These are phyloP conservation scores for Elsinoe ampelina DNA, from an alignment of 2,329 filamentous ascomycete genomes.

Conservation along the genomic window DNA sequence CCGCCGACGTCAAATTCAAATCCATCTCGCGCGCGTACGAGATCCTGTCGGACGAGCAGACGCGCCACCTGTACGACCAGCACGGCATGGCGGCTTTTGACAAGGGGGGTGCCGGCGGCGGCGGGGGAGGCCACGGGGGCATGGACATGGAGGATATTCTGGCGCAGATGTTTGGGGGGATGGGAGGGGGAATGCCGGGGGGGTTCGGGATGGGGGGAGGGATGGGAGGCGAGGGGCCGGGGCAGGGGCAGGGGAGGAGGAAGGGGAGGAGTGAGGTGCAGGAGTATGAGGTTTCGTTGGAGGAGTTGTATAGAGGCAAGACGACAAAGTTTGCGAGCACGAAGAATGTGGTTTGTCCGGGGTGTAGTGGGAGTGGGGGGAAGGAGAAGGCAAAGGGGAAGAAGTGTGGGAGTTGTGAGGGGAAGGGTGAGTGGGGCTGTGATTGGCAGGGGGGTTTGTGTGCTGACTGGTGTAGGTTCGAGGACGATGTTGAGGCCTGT, in stretches of 20 bases:
- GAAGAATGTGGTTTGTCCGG: conserved; percentile 81
- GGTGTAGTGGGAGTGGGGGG: conserved; percentile 81
- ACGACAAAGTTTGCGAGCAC: conserved; percentile 94
- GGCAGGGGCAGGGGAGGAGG: conserved; percentile 41
- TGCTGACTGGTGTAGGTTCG: conserved; percentile 40
- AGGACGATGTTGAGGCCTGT: conserved; percentile 72
- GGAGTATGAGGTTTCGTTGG: conserved; percentile 79
- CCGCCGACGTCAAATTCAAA: conserved; percentile 89
- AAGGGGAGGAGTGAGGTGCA: conserved; percentile 80
- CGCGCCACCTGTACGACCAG: conserved; percentile 81
- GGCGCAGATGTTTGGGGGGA: conserved; percentile 75
- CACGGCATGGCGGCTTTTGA: conserved; percentile 97
- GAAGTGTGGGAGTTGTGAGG: conserved; percentile 75
- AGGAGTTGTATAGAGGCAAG: conserved; percentile 97
- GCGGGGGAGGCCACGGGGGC: conserved; percentile 48
- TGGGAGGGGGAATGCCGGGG: conserved; percentile 43
- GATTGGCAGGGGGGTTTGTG: neutral
- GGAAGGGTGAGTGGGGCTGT: conserved; percentile 47
- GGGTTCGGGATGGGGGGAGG: conserved; percentile 45
- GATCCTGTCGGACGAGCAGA: conserved; percentile 92
- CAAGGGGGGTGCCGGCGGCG: conserved; percentile 56
- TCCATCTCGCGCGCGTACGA: conserved; percentile 89
- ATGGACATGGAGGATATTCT: conserved; percentile 88
- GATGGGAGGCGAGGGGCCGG: conserved; percentile 10
- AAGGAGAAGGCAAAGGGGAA: conserved; percentile 85